A percentile compares a stretch with the other conserved stretches of the same genome.
Conservation (phyloP, 164 flowering plant genomes). For the Echeveria elegans region DNA sequence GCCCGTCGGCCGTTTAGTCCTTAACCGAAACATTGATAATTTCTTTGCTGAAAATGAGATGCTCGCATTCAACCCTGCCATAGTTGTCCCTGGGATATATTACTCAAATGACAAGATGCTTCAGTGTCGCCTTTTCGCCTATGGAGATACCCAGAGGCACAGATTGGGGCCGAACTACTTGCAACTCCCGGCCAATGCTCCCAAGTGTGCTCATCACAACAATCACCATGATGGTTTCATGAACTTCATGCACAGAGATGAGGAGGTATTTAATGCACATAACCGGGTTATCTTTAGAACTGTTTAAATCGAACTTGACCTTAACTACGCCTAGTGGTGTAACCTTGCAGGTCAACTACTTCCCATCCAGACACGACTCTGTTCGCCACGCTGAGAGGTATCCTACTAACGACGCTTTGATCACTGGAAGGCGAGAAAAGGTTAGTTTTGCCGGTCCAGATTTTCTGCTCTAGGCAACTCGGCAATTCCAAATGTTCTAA, state of each 20-base stretch:
- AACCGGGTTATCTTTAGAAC: neutral
- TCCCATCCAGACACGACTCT: conserved; percentile 92
- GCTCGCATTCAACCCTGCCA: conserved; percentile 85
- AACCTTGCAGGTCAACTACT: conserved; percentile 64
- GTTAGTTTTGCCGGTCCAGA: conserved; percentile 24
- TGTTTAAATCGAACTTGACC: neutral
- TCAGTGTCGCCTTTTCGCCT: conserved; percentile 79
- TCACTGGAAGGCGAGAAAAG: conserved; percentile 69
- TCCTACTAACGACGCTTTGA: conserved; percentile 53
- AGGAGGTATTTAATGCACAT: conserved; percentile 57
- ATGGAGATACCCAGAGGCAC: conserved; percentile 93
- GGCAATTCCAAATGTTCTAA: neutral
- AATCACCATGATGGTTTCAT: conserved; percentile 94
- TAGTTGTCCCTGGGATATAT: conserved; percentile 84
- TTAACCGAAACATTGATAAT: conserved; percentile 90
- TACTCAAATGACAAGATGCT: conserved; percentile 93
- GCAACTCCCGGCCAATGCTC: conserved; percentile 90
- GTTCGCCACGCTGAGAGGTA: conserved; percentile 76
- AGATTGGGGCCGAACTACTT: conserved; percentile 96
- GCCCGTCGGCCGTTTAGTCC: conserved; percentile 89
- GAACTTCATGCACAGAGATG: conserved; percentile 99
- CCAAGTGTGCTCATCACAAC: conserved; percentile 89
- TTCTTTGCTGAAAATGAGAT: conserved; percentile 96
- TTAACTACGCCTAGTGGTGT: neutral
- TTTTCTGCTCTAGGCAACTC: neutral